phyloP scores from a whole-genome alignment of 495 filamentous ascomycete genomes.

The Podospora conica region DNA sequence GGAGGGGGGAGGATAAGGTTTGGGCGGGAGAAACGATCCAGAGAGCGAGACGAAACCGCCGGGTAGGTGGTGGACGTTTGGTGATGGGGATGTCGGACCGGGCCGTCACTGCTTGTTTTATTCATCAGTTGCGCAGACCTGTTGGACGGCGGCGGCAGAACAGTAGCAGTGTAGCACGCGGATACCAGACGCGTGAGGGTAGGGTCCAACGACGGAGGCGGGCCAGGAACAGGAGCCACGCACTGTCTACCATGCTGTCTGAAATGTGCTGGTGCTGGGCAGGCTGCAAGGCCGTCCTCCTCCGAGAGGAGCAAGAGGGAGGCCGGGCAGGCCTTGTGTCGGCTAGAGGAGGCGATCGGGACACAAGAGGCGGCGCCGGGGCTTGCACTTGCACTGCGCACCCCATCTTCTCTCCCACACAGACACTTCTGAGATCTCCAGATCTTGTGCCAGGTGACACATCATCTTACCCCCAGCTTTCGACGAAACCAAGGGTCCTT shows the following conservation, averaged over 20 bases:
- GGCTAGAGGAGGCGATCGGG: slow-evolving; percentile 14
- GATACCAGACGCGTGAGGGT: background rate
- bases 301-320: slow-evolving; percentile 18
- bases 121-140: slow-evolving; percentile 6
- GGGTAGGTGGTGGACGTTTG: background rate
- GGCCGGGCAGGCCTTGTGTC: slow-evolving; percentile 5
- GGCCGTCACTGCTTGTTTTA: slow-evolving; percentile 16
- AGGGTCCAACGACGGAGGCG: background rate
- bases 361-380: slow-evolving; percentile 22
- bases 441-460: slow-evolving; percentile 39
- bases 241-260: background rate
- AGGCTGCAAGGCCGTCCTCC: slow-evolving; percentile 17
- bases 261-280: slow-evolving; percentile 11
- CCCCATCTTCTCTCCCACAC: slow-evolving; percentile 26
- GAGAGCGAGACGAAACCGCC: background rate
- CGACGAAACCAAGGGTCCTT: slow-evolving; percentile 15
- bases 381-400: slow-evolving; percentile 23
- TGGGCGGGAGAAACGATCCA: background rate
- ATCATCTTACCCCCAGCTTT: slow-evolving; percentile 28
- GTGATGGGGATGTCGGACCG: slow-evolving; percentile 18
- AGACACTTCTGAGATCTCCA: slow-evolving; percentile 22
- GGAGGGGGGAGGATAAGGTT: background rate
- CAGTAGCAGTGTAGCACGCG: background rate
- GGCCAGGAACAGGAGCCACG: background rate
- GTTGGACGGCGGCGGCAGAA: background rate